Evolutionary conservation across 805 yeast genomes (phyloP).

Genomic region (Scheffersomyces stipitis): DNA sequence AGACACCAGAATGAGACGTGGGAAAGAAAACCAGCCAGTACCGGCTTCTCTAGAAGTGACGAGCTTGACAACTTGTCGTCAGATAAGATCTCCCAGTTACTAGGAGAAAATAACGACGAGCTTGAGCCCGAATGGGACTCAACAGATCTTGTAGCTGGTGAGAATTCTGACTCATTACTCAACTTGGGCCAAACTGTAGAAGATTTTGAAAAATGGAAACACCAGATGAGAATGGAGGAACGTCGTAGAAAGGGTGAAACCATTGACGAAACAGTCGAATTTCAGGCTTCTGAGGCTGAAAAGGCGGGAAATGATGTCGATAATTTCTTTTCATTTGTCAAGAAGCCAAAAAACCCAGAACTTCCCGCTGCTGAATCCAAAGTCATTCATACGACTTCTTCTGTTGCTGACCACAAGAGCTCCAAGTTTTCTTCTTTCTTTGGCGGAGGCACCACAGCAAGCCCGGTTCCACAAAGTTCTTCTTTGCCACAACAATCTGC

Average conservation of each 20-base stretch:
- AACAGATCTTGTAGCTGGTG: conserved; percentile 17
- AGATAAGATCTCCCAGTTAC: conserved; percentile 34
- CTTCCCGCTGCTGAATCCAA: too few species aligned
- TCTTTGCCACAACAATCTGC: neutral
- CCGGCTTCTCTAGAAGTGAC: conserved; percentile 16
- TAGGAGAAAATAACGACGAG: conserved; percentile 37
- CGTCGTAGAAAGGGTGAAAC: conserved; percentile 45
- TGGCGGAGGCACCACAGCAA: conserved; percentile 1
- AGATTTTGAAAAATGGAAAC: conserved; percentile 62
- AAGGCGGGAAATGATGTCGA: conserved; percentile 40
- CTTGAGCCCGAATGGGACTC: conserved; percentile 42
- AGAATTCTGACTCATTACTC: conserved; percentile 13
- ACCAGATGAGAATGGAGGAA: conserved; percentile 52
- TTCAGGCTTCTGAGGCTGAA: conserved; percentile 9
- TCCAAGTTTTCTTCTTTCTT: conserved; percentile 40
- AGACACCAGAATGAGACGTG: conserved; percentile 24
- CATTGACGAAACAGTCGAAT: conserved; percentile 10
- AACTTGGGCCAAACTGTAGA: conserved; percentile 52
- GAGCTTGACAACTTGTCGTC: conserved; percentile 31
- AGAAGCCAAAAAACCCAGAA: conserved; percentile 25
- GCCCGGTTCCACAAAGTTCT: neutral
- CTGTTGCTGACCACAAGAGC: conserved; percentile 24
- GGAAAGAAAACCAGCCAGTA: conserved; percentile 25
- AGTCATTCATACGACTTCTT: conserved; percentile 3
- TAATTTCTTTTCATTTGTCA: conserved; percentile 42